Conservation (phyloP, 441 rosid genomes). For the Codiaeum variegatum region DNA sequence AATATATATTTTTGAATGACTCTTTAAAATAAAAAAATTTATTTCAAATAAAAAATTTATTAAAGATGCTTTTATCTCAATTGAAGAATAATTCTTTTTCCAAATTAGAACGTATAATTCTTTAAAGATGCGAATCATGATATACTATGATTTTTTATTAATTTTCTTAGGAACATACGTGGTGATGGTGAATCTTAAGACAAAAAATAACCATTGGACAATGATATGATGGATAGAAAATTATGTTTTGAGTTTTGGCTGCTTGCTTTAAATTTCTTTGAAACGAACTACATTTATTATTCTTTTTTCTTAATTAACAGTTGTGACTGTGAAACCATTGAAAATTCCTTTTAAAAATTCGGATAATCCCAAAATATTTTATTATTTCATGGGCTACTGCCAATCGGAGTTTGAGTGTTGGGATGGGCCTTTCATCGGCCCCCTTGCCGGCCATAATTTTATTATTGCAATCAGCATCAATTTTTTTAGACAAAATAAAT, state of each 20-base stretch:
- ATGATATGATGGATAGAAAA: not conserved
- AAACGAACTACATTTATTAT: not conserved
- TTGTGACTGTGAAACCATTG: not conserved
- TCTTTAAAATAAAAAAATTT: too few species aligned
- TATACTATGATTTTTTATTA: not conserved
- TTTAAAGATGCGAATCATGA: conserved; percentile 11
- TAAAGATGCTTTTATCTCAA: too few species aligned
- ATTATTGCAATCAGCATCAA: too few species aligned
- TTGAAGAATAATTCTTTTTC: too few species aligned
- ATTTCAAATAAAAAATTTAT: too few species aligned
- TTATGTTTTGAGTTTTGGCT: not conserved
- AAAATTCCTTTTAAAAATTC: not conserved
- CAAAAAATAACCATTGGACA: not conserved
- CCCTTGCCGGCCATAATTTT: not conserved
- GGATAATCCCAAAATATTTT: too few species aligned
- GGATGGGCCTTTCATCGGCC: not conserved
- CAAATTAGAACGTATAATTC: too few species aligned
- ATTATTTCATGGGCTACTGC: not conserved
- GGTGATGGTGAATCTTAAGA: not conserved
- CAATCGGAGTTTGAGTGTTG: not conserved
- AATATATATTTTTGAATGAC: too few species aligned
- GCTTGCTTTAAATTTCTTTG: not conserved
- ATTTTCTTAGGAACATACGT: not conserved
- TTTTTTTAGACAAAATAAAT: too few species aligned
- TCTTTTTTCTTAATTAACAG: not conserved